Evolutionary conservation across 306 rosid species (phyloP).

Genomic region (Fragaria iinumae): DNA sequence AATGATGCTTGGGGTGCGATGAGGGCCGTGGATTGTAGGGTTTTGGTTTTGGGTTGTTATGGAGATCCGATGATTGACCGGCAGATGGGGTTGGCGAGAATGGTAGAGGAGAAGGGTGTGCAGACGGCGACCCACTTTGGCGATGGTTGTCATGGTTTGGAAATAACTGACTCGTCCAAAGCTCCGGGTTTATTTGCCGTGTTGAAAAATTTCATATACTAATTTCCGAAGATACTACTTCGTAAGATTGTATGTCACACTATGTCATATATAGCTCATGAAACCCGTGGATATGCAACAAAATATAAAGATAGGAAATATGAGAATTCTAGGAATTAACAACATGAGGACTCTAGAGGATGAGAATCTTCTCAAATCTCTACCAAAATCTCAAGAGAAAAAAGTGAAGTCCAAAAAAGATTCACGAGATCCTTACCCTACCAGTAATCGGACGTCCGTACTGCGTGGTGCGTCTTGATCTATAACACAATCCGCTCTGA

Average conservation of each 20-base stretch:
- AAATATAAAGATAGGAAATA: background rate
- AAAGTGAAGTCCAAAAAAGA: too few species aligned
- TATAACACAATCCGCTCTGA: too few species aligned
- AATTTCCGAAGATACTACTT: background rate
- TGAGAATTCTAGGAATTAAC: background rate
- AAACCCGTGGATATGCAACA: background rate
- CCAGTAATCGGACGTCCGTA: too few species aligned
- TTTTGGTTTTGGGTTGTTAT: conserved; percentile 27
- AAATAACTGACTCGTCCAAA: conserved; percentile 11
- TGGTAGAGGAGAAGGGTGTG: conserved; percentile 28
- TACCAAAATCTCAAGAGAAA: too few species aligned
- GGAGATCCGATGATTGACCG: conserved; percentile 43
- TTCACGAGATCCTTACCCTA: too few species aligned
- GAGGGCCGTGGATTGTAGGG: conserved; percentile 23
- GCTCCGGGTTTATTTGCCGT: conserved; percentile 18
- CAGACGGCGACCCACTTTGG: conserved; percentile 13
- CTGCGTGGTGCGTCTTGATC: too few species aligned
- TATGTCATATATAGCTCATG: background rate
- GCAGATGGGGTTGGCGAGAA: conserved; percentile 22
- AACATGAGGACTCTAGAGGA: background rate
- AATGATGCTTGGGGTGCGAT: conserved; percentile 11
- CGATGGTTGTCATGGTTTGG: conserved; percentile 36
- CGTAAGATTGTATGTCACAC: background rate
- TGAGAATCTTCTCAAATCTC: too few species aligned
- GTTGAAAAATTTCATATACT: conserved; percentile 18